Conservation (phyloP, 2,329 filamentous ascomycete species). For the Colletotrichum abscissum region DNA sequence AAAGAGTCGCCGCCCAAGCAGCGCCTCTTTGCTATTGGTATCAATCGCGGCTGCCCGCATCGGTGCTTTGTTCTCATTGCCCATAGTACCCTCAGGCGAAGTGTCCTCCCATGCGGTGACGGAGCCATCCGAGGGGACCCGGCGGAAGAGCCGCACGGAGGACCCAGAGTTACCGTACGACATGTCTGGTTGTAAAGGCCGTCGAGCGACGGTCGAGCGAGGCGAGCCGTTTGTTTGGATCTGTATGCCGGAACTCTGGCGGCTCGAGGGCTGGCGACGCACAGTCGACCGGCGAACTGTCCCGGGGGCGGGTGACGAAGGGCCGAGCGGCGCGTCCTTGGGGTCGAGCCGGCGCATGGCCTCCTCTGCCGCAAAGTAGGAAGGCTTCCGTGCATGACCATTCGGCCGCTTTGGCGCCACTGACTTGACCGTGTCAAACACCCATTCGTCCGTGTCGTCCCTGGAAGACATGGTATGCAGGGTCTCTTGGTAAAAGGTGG, state of each 20-base stretch:
- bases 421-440: constrained; percentile 93
- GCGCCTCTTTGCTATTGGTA: constrained; percentile 80
- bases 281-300: constrained; percentile 72
- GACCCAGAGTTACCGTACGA: constrained; percentile 95
- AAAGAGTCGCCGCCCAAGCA: constrained; percentile 85
- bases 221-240: constrained; percentile 54
- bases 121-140: constrained; percentile 79
- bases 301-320: constrained; percentile 61
- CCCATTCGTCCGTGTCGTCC: constrained; percentile 86
- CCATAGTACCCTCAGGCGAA: constrained; percentile 55
- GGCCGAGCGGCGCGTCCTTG: constrained; percentile 69
- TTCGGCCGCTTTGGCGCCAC: constrained; percentile 67
- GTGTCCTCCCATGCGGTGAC: constrained; percentile 52
- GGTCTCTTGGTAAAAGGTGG: constrained; percentile 94
- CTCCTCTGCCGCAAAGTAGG: constrained; percentile 69
- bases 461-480: constrained; percentile 76
- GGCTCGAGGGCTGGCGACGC: constrained; percentile 59
- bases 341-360: constrained; percentile 70
- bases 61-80: constrained; percentile 74
- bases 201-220: constrained; percentile 64
- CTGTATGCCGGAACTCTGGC: constrained; percentile 56
- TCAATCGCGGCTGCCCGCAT: constrained; percentile 58
- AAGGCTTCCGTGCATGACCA: constrained; percentile 65
- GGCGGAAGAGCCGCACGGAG: constrained; percentile 90
- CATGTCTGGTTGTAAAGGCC: constrained; percentile 88